phyloP scores from a whole-genome alignment of 2,329 filamentous ascomycete genomes.

The Pseudocercospora pini-densiflorae region DNA sequence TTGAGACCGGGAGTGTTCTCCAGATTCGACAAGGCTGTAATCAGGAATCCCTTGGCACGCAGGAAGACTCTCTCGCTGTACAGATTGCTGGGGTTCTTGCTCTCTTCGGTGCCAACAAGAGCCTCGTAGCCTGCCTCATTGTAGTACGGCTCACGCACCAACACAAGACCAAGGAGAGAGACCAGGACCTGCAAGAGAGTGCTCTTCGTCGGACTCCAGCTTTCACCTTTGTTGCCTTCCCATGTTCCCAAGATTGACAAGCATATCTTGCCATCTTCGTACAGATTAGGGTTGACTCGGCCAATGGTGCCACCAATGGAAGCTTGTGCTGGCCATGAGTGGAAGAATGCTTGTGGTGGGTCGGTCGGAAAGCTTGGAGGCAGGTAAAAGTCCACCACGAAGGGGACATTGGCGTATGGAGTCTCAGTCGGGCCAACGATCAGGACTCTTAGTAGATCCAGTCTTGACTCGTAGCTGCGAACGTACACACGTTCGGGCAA shows the following conservation, averaged over 20 bases:
- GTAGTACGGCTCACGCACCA: constrained; percentile 65
- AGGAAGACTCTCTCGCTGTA: constrained; percentile 38
- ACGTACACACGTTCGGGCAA: constrained; percentile 62
- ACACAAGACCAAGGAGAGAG: constrained; percentile 36
- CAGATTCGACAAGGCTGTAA: constrained; percentile 48
- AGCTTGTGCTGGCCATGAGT: constrained; percentile 55
- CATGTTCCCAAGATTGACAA: constrained; percentile 64
- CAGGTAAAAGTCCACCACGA: constrained; percentile 64
- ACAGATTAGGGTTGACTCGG: constrained; percentile 63
- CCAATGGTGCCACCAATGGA: constrained; percentile 34
- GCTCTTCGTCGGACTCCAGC: constrained; percentile 58
- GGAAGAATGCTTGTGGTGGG: constrained; percentile 62
- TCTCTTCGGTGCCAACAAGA: constrained; percentile 37
- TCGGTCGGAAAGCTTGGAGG: constrained; percentile 54
- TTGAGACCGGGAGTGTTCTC: constrained; percentile 31
- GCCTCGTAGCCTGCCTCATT: constrained; percentile 67
- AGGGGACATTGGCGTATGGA: constrained; percentile 65
- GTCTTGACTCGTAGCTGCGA: constrained; percentile 62
- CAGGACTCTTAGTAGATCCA: constrained; percentile 63
- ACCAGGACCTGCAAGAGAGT: constrained; percentile 57
- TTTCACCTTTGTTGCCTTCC: constrained; percentile 59
- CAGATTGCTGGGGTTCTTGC: constrained; percentile 34
- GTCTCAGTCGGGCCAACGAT: constrained; percentile 64
- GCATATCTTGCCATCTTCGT: constrained; percentile 67
- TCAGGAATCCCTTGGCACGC: constrained; percentile 31